phyloP scores from a whole-genome alignment of 75 land plant species.

The Ceratopteris richardii region DNA sequence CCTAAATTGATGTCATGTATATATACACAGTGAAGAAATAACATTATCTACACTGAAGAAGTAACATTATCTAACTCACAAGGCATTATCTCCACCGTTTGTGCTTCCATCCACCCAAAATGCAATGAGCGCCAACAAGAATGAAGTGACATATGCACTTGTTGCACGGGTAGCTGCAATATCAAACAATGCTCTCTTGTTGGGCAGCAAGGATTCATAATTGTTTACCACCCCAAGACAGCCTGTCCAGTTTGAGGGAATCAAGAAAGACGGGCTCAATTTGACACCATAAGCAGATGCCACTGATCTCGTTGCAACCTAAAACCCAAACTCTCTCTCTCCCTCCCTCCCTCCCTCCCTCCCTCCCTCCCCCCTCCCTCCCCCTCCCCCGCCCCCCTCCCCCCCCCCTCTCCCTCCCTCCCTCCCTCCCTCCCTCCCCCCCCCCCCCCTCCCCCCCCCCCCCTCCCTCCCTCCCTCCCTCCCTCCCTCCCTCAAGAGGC shows the following conservation, averaged over 20 bases:
- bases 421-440: too few species aligned
- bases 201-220: constrained; percentile 89
- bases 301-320: constrained; percentile 74
- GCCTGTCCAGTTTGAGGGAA: constrained; percentile 99
- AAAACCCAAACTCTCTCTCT: constrained; percentile 10
- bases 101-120: constrained; percentile 80
- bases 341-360: too few species aligned
- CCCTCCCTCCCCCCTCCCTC: too few species aligned
- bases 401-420: background rate
- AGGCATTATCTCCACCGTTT: constrained; percentile 95
- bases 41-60: too few species aligned
- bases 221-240: constrained; percentile 94
- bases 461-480: too few species aligned
- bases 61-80: constrained; percentile 74
- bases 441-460: too few species aligned
- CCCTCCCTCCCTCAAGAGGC: too few species aligned
- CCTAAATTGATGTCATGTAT: background rate
- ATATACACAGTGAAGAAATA: too few species aligned
- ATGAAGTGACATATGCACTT: constrained; percentile 78
- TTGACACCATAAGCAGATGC: constrained; percentile 78
- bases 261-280: constrained; percentile 89
- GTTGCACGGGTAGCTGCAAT: constrained; percentile 94
- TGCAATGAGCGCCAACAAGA: constrained; percentile 62
- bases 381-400: too few species aligned
- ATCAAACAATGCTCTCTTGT: constrained; percentile 88